A percentile compares a stretch with the other conserved stretches of the same genome.
These are phyloP conservation scores for Aspergillus flavus DNA, from an alignment of 2,329 filamentous ascomycete genomes.

Conservation along the genomic window DNA sequence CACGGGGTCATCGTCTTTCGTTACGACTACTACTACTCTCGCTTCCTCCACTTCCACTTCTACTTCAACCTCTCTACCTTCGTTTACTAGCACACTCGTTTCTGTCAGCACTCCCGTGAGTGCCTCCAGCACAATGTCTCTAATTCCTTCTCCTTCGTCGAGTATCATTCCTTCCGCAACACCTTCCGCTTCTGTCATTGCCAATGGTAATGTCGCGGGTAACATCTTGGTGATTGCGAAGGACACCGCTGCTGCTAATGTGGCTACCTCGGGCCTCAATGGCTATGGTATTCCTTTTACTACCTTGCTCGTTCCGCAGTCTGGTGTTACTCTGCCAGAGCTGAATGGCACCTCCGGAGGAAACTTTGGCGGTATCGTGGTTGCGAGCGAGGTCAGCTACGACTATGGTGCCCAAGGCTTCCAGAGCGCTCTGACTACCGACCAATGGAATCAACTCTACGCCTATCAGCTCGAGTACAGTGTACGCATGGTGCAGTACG, in stretches of 20 bases:
- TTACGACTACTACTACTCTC: background rate
- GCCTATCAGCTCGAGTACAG: conserved; percentile 61
- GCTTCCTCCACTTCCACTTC: conserved; percentile 12
- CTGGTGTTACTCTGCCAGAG: conserved; percentile 53
- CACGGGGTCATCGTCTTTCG: conserved; percentile 12
- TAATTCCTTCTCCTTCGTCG: conserved; percentile 13
- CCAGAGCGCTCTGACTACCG: conserved; percentile 57
- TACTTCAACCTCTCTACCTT: conserved; percentile 9
- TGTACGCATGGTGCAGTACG: conserved; percentile 62
- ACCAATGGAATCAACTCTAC: conserved; percentile 60
- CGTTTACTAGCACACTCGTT: conserved; percentile 8
- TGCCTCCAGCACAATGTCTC: conserved; percentile 26
- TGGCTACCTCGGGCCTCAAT: conserved; percentile 58
- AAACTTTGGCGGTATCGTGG: conserved; percentile 63
- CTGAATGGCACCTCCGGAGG: conserved; percentile 55
- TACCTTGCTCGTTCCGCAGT: conserved; percentile 56
- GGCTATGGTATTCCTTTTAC: conserved; percentile 65
- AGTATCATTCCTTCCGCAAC: conserved; percentile 17
- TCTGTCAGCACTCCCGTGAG: conserved; percentile 9
- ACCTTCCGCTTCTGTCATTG: conserved; percentile 23
- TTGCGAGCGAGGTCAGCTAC: conserved; percentile 58
- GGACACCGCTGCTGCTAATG: conserved; percentile 52
- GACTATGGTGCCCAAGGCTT: conserved; percentile 51
- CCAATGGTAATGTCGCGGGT: conserved; percentile 27
- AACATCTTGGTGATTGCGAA: conserved; percentile 61